A percentile compares a stretch with the other conserved stretches of the same genome.
These are phyloP conservation scores for Boletus rubroflammeus DNA, from an alignment of 768 basidiomycete genomes.

Conservation along the genomic window DNA sequence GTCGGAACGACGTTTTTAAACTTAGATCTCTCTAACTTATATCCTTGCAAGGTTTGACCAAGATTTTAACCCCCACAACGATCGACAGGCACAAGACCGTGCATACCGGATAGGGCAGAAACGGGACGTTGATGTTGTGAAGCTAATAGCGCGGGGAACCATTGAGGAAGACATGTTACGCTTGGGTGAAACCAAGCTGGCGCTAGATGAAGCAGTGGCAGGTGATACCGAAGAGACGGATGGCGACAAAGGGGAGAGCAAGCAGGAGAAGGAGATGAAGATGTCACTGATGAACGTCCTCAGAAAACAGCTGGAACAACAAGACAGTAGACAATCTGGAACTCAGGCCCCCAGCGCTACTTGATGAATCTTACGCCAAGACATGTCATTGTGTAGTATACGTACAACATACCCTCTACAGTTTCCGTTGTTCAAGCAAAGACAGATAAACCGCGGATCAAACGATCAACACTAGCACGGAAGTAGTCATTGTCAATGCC, in stretches of 20 bases:
- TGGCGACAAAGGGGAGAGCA: slow-evolving; percentile 54
- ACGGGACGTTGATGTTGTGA: slow-evolving; percentile 90
- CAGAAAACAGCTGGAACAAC: slow-evolving; percentile 73
- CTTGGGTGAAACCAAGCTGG: slow-evolving; percentile 86
- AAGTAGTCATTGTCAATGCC: slow-evolving; percentile 96
- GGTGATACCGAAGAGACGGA: slow-evolving; percentile 60
- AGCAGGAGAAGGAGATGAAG: slow-evolving; percentile 79
- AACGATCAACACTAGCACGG: slow-evolving; percentile 71
- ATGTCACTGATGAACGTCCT: slow-evolving; percentile 81
- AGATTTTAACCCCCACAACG: slow-evolving; percentile 98
- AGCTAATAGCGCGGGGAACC: slow-evolving; percentile 85
- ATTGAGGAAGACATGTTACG: slow-evolving; percentile 96
- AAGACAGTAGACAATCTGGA: slow-evolving; percentile 31
- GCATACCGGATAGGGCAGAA: slow-evolving; percentile 97
- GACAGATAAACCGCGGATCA: slow-evolving; percentile 58
- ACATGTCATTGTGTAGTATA: slow-evolving; percentile 15
- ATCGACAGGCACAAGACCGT: slow-evolving; percentile 95
- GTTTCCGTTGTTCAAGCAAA: slow-evolving; percentile 32
- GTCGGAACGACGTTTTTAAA: slow-evolving; percentile 22
- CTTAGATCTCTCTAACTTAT: not conserved
- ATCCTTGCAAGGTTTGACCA: slow-evolving; percentile 78
- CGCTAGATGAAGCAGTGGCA: slow-evolving; percentile 91
- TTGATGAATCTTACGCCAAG: slow-evolving; percentile 9
- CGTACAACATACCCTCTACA: slow-evolving; percentile 20
- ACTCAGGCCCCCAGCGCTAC: not conserved